Percentiles rank a stretch among this genome's conserved stretches.
Evolutionary conservation across 2,329 filamentous ascomycete genomes (phyloP).

Genomic region (Aspergillus pseudoviridinutans): DNA sequence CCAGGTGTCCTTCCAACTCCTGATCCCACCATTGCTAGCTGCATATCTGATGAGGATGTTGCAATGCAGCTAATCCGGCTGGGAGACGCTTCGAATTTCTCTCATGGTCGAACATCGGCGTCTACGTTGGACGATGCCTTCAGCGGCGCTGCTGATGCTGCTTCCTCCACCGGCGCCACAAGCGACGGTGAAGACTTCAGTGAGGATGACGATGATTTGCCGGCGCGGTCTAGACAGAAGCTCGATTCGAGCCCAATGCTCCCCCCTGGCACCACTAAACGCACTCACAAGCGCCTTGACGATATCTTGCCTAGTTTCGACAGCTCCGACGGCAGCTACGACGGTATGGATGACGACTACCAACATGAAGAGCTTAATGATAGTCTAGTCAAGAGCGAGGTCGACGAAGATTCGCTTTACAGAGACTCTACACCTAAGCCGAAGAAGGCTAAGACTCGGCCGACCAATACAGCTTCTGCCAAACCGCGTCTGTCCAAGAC

Average conservation of each 20-base stretch:
- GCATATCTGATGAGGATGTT: conserved; percentile 96
- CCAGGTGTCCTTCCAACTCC: conserved; percentile 78
- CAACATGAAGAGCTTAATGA: conserved; percentile 53
- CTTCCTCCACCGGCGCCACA: conserved; percentile 80
- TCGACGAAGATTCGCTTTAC: conserved; percentile 42
- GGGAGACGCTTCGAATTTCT: conserved; percentile 89
- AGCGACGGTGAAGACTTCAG: conserved; percentile 66
- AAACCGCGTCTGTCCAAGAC: conserved; percentile 29
- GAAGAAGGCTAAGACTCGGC: conserved; percentile 52
- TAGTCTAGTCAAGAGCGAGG: conserved; percentile 52
- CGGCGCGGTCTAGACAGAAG: conserved; percentile 41
- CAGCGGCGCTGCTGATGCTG: conserved; percentile 79
- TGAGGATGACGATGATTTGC: conserved; percentile 59
- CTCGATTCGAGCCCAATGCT: conserved; percentile 41
- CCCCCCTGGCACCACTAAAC: conserved; percentile 44
- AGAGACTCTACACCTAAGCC: conserved; percentile 41
- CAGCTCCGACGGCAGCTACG: conserved; percentile 58
- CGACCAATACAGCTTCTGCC: conserved; percentile 28
- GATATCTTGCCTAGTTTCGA: conserved; percentile 55
- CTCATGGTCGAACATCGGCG: conserved; percentile 85
- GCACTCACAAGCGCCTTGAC: conserved; percentile 47
- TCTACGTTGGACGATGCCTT: conserved; percentile 92
- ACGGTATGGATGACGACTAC: conserved; percentile 53
- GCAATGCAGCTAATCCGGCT: conserved; percentile 95
- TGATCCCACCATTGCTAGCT: conserved; percentile 94